Evolutionary conservation across 2,329 filamentous ascomycete genomes (phyloP).

Genomic region (Cladosporium phlei): DNA sequence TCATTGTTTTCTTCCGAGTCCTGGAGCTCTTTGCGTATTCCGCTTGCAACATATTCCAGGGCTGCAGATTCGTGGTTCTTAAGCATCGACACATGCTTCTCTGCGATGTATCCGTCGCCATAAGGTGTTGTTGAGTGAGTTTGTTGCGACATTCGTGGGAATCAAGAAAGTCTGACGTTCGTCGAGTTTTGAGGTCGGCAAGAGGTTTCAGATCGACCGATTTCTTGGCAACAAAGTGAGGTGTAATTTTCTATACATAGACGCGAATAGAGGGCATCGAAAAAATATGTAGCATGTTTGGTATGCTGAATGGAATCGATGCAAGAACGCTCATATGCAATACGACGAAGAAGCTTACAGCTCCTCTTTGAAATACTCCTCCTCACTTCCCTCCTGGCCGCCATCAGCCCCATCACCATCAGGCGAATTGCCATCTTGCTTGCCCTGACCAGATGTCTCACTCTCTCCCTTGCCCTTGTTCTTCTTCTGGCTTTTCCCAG

Average conservation of each 20-base stretch:
- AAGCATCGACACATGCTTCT: too few relatives aligned
- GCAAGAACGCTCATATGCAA: conserved; percentile 7
- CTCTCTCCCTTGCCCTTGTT: conserved; percentile 38
- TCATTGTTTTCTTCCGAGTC: conserved; percentile 17
- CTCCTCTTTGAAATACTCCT: conserved; percentile 29
- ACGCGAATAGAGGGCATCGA: too few relatives aligned
- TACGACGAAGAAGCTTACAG: conserved; percentile 12
- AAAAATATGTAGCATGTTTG: not conserved
- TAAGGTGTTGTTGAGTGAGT: not conserved
- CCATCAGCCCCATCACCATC: not conserved
- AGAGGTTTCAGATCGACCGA: not conserved
- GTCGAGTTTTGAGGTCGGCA: too few relatives aligned
- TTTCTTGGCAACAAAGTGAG: not conserved
- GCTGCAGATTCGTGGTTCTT: not conserved
- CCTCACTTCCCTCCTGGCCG: conserved; percentile 34
- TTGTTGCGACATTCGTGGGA: not conserved
- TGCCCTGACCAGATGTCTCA: conserved; percentile 44
- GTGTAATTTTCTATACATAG: not conserved
- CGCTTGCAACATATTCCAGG: conserved; percentile 1
- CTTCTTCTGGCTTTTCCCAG: conserved; percentile 19
- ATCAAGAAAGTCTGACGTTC: not conserved
- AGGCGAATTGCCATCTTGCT: conserved; percentile 18
- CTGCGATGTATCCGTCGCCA: too few relatives aligned
- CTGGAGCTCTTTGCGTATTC: conserved; percentile 2
- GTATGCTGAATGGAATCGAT: not conserved